Evolutionary conservation across 768 basidiomycete species (phyloP).

Genomic region (Sporobolomyces roseus): DNA sequence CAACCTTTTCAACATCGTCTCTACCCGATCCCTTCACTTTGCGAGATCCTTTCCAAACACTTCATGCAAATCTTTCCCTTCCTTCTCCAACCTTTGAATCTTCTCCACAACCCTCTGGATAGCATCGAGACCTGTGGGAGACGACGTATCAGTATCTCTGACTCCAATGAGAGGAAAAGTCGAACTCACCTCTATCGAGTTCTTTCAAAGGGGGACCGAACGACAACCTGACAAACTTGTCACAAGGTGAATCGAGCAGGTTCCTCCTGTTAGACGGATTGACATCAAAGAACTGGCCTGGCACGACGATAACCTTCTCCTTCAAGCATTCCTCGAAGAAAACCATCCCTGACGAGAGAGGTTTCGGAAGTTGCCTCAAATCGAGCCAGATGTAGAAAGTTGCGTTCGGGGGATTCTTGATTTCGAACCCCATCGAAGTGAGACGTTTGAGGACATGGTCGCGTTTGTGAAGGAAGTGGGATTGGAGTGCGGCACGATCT

Average conservation of each 20-base stretch:
- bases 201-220: constrained; percentile 32
- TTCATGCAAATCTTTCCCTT: constrained; percentile 28
- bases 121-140: constrained; percentile 68
- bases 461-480: constrained; percentile 84
- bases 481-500: constrained; percentile 59
- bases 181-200: constrained; percentile 35
- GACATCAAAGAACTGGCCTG: constrained; percentile 7
- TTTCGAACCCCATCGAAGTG: constrained; percentile 69
- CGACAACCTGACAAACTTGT: constrained; percentile 80
- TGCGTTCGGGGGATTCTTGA: constrained; percentile 66
- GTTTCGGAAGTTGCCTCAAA: constrained; percentile 50
- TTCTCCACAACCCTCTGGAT: constrained; percentile 73
- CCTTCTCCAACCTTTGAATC: constrained; percentile 13
- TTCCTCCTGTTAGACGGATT: constrained; percentile 55
- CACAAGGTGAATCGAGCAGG: constrained; percentile 82
- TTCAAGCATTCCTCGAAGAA: constrained; percentile 60
- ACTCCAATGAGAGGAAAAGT: constrained; percentile 60
- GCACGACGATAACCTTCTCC: constrained; percentile 36
- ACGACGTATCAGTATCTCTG: neutral
- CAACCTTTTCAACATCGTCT: too few species aligned
- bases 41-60: constrained; percentile 21
- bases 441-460: constrained; percentile 84
- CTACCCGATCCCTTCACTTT: neutral
- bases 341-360: constrained; percentile 82
- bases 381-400: constrained; percentile 82